These are phyloP conservation scores for Hanseniaspora meyeri DNA, from an alignment of 805 yeast species.

Conservation along the genomic window DNA sequence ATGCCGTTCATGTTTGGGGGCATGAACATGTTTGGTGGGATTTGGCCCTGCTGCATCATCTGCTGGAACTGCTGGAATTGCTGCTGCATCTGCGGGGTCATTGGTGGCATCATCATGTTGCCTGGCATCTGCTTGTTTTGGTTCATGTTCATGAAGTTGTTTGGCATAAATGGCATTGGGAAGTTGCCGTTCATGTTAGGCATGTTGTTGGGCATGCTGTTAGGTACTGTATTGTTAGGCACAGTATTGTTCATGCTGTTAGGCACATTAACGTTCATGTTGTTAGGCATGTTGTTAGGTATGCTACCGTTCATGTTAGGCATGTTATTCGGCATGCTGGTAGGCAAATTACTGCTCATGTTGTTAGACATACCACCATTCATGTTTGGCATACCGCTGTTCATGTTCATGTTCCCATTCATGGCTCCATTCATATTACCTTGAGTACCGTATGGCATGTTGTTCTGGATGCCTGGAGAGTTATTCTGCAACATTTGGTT, in stretches of 20 bases:
- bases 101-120: constrained; percentile 7
- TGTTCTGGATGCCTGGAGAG: background rate
- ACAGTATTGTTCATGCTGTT: constrained; percentile 13
- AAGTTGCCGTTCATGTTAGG: background rate
- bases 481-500: constrained; percentile 18
- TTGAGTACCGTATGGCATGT: constrained; percentile 14
- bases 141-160: background rate
- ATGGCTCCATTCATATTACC: constrained; percentile 13
- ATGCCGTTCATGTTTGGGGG: constrained; percentile 1
- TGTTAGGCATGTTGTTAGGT: too few species aligned
- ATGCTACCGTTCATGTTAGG: background rate
- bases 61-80: constrained; percentile 13
- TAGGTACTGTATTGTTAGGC: constrained; percentile 15
- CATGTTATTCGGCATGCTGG: background rate
- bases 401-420: too few species aligned
- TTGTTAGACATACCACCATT: too few species aligned
- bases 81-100: constrained; percentile 5
- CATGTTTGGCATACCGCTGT: too few species aligned
- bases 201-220: constrained; percentile 12
- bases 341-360: too few species aligned
- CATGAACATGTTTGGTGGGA: constrained; percentile 4
- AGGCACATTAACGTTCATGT: too few species aligned
- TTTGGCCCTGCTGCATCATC: constrained; percentile 6
- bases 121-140: background rate
- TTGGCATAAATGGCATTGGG: constrained; percentile 11